Percentiles rank a stretch among this genome's conserved stretches.
Evolutionary conservation across 2,329 filamentous ascomycete genomes (phyloP).

Genomic region (Phialophora macrospora): DNA sequence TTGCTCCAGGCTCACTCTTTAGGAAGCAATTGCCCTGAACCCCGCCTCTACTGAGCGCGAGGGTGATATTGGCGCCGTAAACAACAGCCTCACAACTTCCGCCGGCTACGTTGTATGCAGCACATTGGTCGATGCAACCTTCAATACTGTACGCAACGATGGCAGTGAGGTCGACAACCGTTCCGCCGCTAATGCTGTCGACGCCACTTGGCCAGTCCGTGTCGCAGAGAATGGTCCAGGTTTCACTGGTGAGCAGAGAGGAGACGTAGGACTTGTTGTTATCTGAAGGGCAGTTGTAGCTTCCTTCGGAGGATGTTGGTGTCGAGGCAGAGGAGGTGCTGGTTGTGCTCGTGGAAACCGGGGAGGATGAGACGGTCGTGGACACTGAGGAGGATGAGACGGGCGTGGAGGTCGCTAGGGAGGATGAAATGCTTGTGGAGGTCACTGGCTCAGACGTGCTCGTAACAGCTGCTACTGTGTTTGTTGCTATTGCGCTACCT

Average conservation of each 20-base stretch:
- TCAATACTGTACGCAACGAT: slow-evolving; percentile 16
- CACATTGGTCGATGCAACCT: slow-evolving; percentile 14
- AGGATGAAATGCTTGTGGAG: not conserved
- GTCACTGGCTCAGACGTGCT: not conserved
- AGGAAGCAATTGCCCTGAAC: slow-evolving; percentile 16
- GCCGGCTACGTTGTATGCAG: slow-evolving; percentile 12
- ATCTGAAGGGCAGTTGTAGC: slow-evolving; percentile 19
- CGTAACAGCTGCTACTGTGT: not conserved
- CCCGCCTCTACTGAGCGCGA: slow-evolving; percentile 11
- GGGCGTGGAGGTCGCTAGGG: not conserved
- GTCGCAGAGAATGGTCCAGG: slow-evolving; percentile 14
- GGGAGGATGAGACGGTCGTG: not conserved
- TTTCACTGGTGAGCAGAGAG: not conserved
- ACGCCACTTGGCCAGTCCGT: slow-evolving; percentile 16
- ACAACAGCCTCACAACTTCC: slow-evolving; percentile 8
- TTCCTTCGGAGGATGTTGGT: slow-evolving; percentile 12
- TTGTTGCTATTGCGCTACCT: slow-evolving; percentile 1
- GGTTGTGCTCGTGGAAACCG: not conserved
- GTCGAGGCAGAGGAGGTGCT: not conserved
- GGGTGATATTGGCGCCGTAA: slow-evolving; percentile 19
- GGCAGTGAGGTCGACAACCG: slow-evolving; percentile 11
- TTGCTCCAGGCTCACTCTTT: not conserved
- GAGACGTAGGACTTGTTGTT: slow-evolving; percentile 12
- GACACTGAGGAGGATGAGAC: not conserved
- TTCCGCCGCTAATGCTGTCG: slow-evolving; percentile 1